Percentiles rank a stretch among this genome's conserved stretches.
phyloP scores from a whole-genome alignment of 2,329 filamentous ascomycete species.

The Lithohypha guttulata region DNA sequence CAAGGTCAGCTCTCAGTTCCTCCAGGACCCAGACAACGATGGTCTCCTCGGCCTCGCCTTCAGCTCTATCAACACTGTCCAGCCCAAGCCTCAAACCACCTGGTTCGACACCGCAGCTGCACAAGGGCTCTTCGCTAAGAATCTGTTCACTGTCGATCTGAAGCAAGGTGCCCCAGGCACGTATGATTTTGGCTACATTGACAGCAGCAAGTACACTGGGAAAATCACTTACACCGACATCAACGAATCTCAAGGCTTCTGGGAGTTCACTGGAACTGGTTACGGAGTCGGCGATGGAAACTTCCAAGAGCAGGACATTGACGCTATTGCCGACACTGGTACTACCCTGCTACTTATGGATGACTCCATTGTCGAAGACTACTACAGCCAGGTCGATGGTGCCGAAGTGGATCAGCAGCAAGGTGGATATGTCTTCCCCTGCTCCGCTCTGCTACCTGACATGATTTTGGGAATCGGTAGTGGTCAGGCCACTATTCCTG shows the following conservation, averaged over 20 bases:
- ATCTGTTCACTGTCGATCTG: slow-evolving; percentile 45
- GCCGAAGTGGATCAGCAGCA: slow-evolving; percentile 26
- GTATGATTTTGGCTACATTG: slow-evolving; percentile 51
- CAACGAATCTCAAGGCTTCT: slow-evolving; percentile 49
- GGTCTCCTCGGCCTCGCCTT: slow-evolving; percentile 52
- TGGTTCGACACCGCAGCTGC: slow-evolving; percentile 50
- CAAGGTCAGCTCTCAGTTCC: slow-evolving; percentile 45
- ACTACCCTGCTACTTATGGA: slow-evolving; percentile 56
- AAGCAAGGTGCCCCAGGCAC: slow-evolving; percentile 43
- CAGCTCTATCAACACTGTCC: slow-evolving; percentile 48
- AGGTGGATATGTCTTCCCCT: slow-evolving; percentile 32
- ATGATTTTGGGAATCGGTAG: slow-evolving; percentile 43
- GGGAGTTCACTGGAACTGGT: slow-evolving; percentile 46
- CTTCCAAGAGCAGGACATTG: slow-evolving; percentile 33
- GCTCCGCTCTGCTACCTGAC: slow-evolving; percentile 41
- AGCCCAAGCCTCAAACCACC: slow-evolving; percentile 41
- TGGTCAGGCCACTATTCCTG: slow-evolving; percentile 42
- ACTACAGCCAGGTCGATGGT: slow-evolving; percentile 49
- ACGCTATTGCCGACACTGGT: slow-evolving; percentile 58
- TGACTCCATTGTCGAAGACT: slow-evolving; percentile 41
- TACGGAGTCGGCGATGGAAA: slow-evolving; percentile 42
- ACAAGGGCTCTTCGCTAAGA: slow-evolving; percentile 34
- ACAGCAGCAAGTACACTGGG: slow-evolving; percentile 49
- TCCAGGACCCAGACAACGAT: slow-evolving; percentile 42
- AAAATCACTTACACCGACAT: slow-evolving; percentile 46